A percentile compares a stretch with the other conserved stretches of the same genome.
These are phyloP conservation scores for Przewalskia tangutica DNA, from an alignment of 257 asterid species.

Conservation along the genomic window DNA sequence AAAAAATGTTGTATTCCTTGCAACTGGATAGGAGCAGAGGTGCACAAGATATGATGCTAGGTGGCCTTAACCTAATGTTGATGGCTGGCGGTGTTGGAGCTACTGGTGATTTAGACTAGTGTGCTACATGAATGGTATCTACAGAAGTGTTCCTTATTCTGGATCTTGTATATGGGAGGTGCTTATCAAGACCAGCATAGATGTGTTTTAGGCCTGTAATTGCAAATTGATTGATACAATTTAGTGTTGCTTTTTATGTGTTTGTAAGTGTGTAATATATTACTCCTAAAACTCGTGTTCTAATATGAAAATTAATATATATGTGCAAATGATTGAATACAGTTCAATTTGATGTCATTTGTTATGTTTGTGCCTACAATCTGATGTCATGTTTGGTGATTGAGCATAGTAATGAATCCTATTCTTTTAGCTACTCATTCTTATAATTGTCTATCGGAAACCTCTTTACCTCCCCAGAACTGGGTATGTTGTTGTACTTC, in stretches of 20 bases:
- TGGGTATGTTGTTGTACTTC: too few relatives aligned
- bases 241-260: not conserved
- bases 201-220: not conserved
- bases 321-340: not conserved
- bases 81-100: not conserved
- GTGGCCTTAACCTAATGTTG: not conserved
- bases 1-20: not conserved
- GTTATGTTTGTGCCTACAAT: slow-evolving; percentile 1
- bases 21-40: not conserved
- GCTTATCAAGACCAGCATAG: not conserved
- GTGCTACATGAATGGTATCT: not conserved
- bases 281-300: not conserved
- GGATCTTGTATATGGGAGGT: not conserved
- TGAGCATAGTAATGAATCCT: not conserved
- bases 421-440: not conserved
- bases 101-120: not conserved
- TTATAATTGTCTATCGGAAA: too few relatives aligned
- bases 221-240: not conserved
- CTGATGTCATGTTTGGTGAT: not conserved
- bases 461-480: too few relatives aligned
- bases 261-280: not conserved
- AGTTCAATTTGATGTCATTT: not conserved
- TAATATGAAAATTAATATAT: not conserved
- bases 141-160: not conserved
- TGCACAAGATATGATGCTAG: not conserved